Evolutionary conservation across 441 rosid genomes (phyloP).

Genomic region (Erysimum cheiri): DNA sequence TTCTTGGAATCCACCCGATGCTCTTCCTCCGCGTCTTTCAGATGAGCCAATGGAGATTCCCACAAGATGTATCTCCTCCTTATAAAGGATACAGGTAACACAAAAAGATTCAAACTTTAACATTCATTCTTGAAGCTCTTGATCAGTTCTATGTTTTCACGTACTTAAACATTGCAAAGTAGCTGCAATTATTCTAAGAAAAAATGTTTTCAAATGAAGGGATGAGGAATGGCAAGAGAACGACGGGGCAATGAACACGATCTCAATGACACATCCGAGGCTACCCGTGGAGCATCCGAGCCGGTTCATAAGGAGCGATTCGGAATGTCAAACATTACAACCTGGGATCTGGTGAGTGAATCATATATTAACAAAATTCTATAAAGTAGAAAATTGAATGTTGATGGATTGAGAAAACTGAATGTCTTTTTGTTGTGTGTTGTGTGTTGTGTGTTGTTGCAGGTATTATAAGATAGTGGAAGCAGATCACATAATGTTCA

Average conservation of each 20-base stretch:
- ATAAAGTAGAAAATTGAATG: not conserved
- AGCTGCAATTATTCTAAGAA: not conserved
- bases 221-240: conserved; percentile 97
- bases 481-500: conserved; percentile 88
- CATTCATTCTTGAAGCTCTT: conserved; percentile 13
- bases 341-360: conserved; percentile 88
- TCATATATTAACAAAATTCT: not conserved
- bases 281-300: conserved; percentile 82
- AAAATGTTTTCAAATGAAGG: conserved; percentile 48
- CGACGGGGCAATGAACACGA: conserved; percentile 93
- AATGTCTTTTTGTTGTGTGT: not conserved
- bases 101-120: conserved; percentile 11
- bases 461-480: conserved; percentile 97
- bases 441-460: conserved; percentile 36
- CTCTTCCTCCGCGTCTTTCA: conserved; percentile 87
- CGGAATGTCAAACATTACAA: conserved; percentile 67
- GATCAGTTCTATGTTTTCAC: conserved; percentile 2
- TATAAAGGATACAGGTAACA: conserved; percentile 91
- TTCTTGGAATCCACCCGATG: conserved; percentile 84
- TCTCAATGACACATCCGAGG: conserved; percentile 95
- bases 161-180: conserved; percentile 4
- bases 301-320: conserved; percentile 57
- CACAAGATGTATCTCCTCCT: conserved; percentile 71
- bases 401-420: not conserved
- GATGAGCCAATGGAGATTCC: conserved; percentile 84